Base-by-base conservation (phyloP, 805 yeast species). In the Teunomyces aglyptinius region DNA sequence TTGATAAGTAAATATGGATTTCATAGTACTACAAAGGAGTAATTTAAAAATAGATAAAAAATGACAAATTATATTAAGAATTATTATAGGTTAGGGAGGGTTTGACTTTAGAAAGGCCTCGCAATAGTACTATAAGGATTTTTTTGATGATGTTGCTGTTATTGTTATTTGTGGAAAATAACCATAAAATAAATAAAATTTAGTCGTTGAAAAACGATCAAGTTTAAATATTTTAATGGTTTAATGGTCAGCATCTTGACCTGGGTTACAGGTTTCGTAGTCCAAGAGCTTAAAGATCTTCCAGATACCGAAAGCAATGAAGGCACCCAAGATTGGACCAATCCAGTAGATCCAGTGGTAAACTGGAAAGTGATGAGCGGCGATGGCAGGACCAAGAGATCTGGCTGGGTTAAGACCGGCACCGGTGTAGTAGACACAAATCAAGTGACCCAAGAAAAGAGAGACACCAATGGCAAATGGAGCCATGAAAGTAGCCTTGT, bases 311-410 rank as follows among this genome's bases (percentile, higher is more conserved):
- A 77, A 80, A 32, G 95, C 84, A 55, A 88, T 63, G 46, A 76
- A 50, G 8, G 91, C 70, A 53, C 96, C 96, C 49, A 86, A 61
- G 46, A 83, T 57, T 50, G 96, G 96, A 45, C 96, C 96, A 48
- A 89, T 81, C 94, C 95, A 88, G 77, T 89, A 89, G 54, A 89
- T 88, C 96, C 95, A 89, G 76, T 83, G 89, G 72, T 89, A 89
- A 60, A 59, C 64, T 29, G 96, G 95, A 83, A 89, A 89, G 18
- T 80, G 73, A 47, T 66, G 73, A 46, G 79, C 78, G 49, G 90
- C 95, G 50, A 88, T 73, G 63, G 83, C 78, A 44, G 96, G 95
- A 61, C 96, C 96, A 47, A 89, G 78, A 28, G 88, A 73, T 76
- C 96, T 82, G 39, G 96, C 96, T 48, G 96, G 96, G 77, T 89